Base-by-base conservation (phyloP, 192 early-diverging fungal genomes). In the Phycomyces nitens region DNA sequence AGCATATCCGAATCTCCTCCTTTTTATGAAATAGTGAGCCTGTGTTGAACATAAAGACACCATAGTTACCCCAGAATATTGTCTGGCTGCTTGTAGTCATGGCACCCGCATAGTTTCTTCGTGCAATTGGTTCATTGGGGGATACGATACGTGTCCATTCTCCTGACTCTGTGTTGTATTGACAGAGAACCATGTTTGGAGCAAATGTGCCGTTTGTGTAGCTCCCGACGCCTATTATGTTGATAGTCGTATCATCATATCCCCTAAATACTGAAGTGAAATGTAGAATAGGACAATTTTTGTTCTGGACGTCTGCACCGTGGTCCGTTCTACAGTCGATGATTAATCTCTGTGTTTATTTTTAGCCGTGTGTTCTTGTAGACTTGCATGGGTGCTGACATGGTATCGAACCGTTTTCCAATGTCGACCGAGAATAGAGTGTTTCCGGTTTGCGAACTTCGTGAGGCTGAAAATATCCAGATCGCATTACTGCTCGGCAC, bases 241-340 rank as follows among this genome's bases (percentile, higher is more conserved):
- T 59, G 23, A 59, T 59, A 42, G 39, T 59, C 22, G 22, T 21
- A 23, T 41, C 57, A 24, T 59, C 57, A 42, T 59, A 41, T 41
- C 41, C 57, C 41, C 22, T 38, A n/a, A 42, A 38, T 44, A 39
- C 39, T 22, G 38, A 41, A 1, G 57, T 39, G 21, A 62, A 62
- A 38, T 62, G 61, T 34, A 62, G 22, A 39, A 62, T 62, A 16
- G 61, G 61, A 18, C 61, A 62, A 53, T 38, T 38, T 20, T 38
- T 47, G 27, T 51, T 62, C 39, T 38, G 16, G 43, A 62, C 39
- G 7, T 23, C 15, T 9, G 43, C 47, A 15, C 43, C 23, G 22
- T 50, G 2, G n/a, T 62, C 61, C 29, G 49, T 53, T 54, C 61
- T 53, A 62, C 27, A 62, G 29, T 34, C 29, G n/a, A 9, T 20